Conservation (phyloP, 2,329 filamentous ascomycete genomes). For the Trichoderma citrinoviride region DNA sequence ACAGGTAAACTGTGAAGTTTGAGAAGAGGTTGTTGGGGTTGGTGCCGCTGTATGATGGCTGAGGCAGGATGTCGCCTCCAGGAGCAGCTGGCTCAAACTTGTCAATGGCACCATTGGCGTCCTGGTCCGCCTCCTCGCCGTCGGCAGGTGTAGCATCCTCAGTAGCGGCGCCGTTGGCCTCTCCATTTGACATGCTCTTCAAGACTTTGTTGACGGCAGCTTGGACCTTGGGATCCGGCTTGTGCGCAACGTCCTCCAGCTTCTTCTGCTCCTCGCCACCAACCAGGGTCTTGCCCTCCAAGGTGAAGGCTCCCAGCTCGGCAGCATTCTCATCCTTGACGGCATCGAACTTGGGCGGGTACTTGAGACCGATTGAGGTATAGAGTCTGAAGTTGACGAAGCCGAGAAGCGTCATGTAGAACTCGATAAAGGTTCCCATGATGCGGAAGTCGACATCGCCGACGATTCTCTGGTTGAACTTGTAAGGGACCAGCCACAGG, state of each 20-base stretch:
- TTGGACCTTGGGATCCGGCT: constrained; percentile 61
- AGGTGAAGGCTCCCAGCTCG: constrained; percentile 84
- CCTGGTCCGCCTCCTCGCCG: constrained; percentile 46
- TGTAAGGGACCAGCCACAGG: constrained; percentile 95
- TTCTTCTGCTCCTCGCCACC: constrained; percentile 54
- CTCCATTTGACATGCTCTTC: constrained; percentile 38
- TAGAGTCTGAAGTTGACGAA: constrained; percentile 97
- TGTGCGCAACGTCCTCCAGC: constrained; percentile 46
- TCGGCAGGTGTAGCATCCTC: constrained; percentile 41
- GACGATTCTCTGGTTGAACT: constrained; percentile 92
- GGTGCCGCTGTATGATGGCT: constrained; percentile 66
- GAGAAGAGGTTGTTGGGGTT: constrained; percentile 77
- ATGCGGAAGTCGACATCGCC: constrained; percentile 97
- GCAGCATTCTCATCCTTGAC: constrained; percentile 84
- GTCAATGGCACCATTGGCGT: constrained; percentile 68
- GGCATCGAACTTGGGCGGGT: constrained; percentile 90
- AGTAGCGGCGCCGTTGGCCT: constrained; percentile 37
- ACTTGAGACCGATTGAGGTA: constrained; percentile 85
- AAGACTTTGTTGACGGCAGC: constrained; percentile 68
- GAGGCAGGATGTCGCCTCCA: constrained; percentile 80
- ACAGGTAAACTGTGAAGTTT: constrained; percentile 87
- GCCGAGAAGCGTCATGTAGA: constrained; percentile 93
- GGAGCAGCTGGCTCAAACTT: constrained; percentile 84
- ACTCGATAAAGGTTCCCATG: constrained; percentile 98
- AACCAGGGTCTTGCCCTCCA: constrained; percentile 70